phyloP scores from a whole-genome alignment of 78 protist genomes.

The Dictyostelium purpureum region DNA sequence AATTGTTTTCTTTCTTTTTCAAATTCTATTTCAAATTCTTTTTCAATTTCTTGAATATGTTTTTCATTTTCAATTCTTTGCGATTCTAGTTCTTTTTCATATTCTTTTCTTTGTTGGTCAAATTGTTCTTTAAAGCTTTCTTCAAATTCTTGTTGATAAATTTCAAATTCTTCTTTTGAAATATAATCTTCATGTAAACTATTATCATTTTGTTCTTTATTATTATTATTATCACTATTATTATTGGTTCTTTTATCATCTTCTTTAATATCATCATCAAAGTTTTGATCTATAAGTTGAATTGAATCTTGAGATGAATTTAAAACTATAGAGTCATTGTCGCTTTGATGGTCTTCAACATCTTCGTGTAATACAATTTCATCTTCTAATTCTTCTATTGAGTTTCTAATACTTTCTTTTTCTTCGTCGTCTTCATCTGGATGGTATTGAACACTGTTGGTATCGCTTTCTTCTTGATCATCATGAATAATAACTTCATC shows the following conservation, averaged over 20 bases:
- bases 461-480: background rate
- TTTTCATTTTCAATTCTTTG: background rate
- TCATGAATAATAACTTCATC: conserved; percentile 1
- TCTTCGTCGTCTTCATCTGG: conserved; percentile 43
- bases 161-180: conserved; percentile 13
- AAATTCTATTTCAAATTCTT: background rate
- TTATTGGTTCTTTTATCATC: background rate
- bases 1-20: conserved; percentile 1
- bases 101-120: conserved; percentile 12
- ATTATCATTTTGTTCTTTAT: background rate
- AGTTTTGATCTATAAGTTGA: no score
- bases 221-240: background rate
- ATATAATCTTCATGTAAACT: background rate
- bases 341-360: background rate
- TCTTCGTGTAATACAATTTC: conserved; percentile 1
- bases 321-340: no score
- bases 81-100: background rate
- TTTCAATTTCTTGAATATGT: background rate
- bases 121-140: background rate
- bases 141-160: conserved; percentile 21
- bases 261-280: background rate
- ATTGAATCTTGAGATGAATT: no score
- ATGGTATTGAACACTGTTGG: background rate
- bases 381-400: background rate
- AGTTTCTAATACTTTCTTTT: conserved; percentile 17